These are phyloP conservation scores for Talaromyces sp. DNA, from an alignment of 2,329 filamentous ascomycete species.

Conservation along the genomic window DNA sequence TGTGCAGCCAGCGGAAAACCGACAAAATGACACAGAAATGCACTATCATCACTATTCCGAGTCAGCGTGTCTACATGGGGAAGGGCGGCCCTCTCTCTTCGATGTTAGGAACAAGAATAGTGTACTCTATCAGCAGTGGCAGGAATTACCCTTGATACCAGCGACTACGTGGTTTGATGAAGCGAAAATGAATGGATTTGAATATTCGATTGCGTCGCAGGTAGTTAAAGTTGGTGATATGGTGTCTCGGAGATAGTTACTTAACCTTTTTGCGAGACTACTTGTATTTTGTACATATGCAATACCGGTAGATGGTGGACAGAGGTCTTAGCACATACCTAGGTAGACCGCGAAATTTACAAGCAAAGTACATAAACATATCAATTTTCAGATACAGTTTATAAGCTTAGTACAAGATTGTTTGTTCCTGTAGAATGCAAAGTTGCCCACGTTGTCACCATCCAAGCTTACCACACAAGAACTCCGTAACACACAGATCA, in stretches of 20 bases:
- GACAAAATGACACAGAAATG: background rate
- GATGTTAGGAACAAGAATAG: background rate
- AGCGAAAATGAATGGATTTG: background rate
- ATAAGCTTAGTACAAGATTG: no score
- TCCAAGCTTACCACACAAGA: no score
- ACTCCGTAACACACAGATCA: no score
- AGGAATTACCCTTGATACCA: background rate
- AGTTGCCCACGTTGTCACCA: no score
- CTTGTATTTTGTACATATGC: no score
- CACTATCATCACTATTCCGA: background rate
- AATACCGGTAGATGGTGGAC: no score
- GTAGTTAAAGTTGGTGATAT: background rate
- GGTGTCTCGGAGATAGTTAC: background rate
- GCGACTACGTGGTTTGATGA: background rate
- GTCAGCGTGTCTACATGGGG: background rate
- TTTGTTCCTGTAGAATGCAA: no score
- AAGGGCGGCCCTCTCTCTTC: background rate
- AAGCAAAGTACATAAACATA: no score
- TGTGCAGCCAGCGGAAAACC: background rate
- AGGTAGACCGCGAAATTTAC: no score
- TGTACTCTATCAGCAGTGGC: background rate
- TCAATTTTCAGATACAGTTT: no score
- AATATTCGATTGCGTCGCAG: conserved; percentile 1
- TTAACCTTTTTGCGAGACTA: no score
- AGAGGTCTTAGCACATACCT: no score